Evolutionary conservation across 257 asterid species (phyloP).

Genomic region (Agastache rugosa): DNA sequence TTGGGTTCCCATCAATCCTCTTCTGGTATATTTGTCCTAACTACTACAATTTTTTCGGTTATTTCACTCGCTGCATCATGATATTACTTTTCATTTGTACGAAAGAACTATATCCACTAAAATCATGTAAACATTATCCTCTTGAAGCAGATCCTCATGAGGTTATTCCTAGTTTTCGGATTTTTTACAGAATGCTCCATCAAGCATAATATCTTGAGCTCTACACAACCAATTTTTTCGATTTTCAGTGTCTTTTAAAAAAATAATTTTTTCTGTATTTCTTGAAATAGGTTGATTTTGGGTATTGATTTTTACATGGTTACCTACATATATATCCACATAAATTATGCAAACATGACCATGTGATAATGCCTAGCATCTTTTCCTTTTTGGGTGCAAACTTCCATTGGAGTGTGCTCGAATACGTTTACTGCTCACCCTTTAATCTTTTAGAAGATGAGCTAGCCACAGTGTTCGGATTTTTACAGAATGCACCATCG

Average conservation of each 20-base stretch:
- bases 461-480: not conserved
- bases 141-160: not conserved
- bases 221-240: too few species aligned
- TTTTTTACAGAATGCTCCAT: too few species aligned
- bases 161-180: not conserved
- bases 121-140: not conserved
- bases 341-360: too few species aligned
- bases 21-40: constrained; percentile 61
- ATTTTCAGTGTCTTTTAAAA: too few species aligned
- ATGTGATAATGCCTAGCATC: too few species aligned
- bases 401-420: not conserved
- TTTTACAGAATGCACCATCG: not conserved
- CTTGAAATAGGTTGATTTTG: too few species aligned
- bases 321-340: too few species aligned
- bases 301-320: too few species aligned
- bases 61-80: not conserved
- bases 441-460: not conserved
- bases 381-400: too few species aligned
- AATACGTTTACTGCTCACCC: not conserved
- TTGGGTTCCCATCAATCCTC: constrained; percentile 97
- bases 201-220: too few species aligned
- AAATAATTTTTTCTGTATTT: too few species aligned
- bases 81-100: not conserved
- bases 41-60: not conserved
- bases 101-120: not conserved